Conservation (phyloP, 352 stramenopile genomes). For the Globisporangium barbulae region DNA sequence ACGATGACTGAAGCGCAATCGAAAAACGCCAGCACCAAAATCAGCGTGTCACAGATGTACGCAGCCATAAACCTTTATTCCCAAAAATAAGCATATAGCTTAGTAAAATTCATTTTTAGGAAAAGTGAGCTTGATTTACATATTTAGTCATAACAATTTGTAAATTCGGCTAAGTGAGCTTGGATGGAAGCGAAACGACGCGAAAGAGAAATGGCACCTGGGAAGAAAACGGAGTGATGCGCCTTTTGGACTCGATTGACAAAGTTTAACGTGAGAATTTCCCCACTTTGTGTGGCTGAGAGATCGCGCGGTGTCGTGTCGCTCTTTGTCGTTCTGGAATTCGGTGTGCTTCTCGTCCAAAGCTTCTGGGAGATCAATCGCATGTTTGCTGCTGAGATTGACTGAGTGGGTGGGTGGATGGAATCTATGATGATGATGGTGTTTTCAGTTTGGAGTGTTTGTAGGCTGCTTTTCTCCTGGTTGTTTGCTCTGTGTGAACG, state of each 20-base stretch:
- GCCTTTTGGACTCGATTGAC: neutral
- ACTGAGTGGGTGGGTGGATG: neutral
- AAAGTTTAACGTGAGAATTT: neutral
- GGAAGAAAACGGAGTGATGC: neutral
- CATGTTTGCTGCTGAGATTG: neutral
- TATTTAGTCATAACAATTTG: neutral
- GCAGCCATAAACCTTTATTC: neutral
- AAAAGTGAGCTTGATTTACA: neutral
- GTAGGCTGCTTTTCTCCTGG: neutral
- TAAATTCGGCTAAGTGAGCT: no score
- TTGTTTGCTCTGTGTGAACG: neutral
- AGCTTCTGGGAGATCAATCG: neutral
- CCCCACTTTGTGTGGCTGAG: neutral
- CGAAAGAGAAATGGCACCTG: neutral
- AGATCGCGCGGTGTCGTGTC: no score
- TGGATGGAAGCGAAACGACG: no score
- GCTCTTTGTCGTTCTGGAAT: neutral
- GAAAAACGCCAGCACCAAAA: conserved; percentile 10
- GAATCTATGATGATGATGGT: neutral
- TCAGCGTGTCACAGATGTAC: neutral
- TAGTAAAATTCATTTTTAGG: no score
- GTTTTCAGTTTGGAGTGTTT: no score
- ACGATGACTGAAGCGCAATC: neutral
- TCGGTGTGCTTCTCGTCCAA: neutral
- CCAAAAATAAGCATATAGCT: neutral